Percentiles rank a stretch among this genome's conserved stretches.
phyloP scores from a whole-genome alignment of 495 filamentous ascomycete genomes.

The Bacidia gigantensis region DNA sequence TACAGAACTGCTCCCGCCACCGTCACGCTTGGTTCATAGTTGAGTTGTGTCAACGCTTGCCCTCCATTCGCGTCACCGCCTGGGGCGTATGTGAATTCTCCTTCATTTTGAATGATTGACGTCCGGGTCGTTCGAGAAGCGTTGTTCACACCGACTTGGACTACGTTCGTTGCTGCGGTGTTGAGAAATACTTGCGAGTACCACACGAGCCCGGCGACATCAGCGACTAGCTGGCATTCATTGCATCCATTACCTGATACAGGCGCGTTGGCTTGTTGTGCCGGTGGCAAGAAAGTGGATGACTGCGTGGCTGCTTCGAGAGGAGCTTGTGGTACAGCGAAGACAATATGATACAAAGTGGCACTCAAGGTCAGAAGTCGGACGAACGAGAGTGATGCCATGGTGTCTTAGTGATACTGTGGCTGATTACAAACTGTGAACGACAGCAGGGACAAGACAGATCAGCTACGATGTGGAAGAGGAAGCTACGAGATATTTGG shows the following conservation, averaged over 20 bases:
- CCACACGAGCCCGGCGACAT: conserved; percentile 18
- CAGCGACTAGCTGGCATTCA: conserved; percentile 15
- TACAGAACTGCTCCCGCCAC: conserved; percentile 17
- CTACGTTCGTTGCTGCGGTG: conserved; percentile 14
- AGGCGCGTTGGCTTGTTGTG: conserved; percentile 11
- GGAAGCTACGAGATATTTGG: not conserved
- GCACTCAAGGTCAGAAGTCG: not conserved
- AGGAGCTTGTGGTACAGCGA: conserved; percentile 4
- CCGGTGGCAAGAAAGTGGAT: conserved; percentile 1
- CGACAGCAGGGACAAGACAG: not conserved
- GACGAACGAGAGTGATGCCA: conserved; percentile 5
- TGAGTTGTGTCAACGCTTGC: conserved; percentile 12
- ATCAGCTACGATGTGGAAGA: not conserved
- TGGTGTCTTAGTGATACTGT: not conserved
- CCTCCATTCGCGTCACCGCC: not conserved
- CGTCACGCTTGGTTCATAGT: conserved; percentile 8
- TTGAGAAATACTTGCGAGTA: conserved; percentile 18
- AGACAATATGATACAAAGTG: not conserved
- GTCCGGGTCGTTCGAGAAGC: conserved; percentile 14
- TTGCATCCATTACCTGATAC: conserved; percentile 4
- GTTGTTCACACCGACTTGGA: conserved; percentile 11
- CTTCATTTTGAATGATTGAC: conserved; percentile 12
- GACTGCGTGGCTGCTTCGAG: conserved; percentile 8
- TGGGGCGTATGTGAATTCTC: conserved; percentile 13
- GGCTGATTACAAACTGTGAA: not conserved